Evolutionary conservation across 2,329 filamentous ascomycete species (phyloP).

Genomic region (Endoconidiophora laricicola): DNA sequence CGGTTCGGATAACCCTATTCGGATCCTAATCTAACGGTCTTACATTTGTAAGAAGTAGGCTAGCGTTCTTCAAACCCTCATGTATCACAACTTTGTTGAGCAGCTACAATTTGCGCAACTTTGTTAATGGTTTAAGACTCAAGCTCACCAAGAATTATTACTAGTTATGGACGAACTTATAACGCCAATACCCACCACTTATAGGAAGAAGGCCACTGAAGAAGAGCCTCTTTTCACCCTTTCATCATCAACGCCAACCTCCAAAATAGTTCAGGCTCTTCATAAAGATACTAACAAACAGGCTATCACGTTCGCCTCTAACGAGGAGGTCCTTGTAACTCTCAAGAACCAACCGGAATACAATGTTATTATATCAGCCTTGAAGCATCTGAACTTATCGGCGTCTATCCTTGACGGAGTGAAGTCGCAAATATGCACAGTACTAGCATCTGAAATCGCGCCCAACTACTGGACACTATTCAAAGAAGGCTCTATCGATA

Average conservation of each 20-base stretch:
- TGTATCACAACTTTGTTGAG: no score
- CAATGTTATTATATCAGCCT: slow-evolving; percentile 32
- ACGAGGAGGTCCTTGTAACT: slow-evolving; percentile 38
- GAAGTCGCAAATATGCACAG: slow-evolving; percentile 47
- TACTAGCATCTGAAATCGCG: slow-evolving; percentile 55
- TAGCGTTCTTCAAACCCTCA: no score
- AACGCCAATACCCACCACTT: slow-evolving; percentile 36
- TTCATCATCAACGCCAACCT: slow-evolving; percentile 1
- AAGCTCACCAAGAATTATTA: not conserved
- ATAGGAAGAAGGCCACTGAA: slow-evolving; percentile 21
- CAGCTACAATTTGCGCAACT: not conserved
- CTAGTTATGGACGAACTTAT: slow-evolving; percentile 38
- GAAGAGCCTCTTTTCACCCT: slow-evolving; percentile 23
- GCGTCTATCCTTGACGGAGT: not conserved
- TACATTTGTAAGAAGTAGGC: no score
- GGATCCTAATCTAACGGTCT: no score
- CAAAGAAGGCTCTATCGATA: slow-evolving; percentile 24
- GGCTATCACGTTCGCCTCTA: slow-evolving; percentile 15
- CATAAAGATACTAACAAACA: not conserved
- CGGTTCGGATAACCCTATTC: no score
- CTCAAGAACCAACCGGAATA: slow-evolving; percentile 47
- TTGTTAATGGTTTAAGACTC: not conserved
- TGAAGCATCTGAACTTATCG: slow-evolving; percentile 32
- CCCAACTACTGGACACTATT: slow-evolving; percentile 68
- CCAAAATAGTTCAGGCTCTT: not conserved